Percentiles rank a stretch among this genome's conserved stretches.
phyloP scores from a whole-genome alignment of 345 rosid genomes.

The Citrus reticulata region DNA sequence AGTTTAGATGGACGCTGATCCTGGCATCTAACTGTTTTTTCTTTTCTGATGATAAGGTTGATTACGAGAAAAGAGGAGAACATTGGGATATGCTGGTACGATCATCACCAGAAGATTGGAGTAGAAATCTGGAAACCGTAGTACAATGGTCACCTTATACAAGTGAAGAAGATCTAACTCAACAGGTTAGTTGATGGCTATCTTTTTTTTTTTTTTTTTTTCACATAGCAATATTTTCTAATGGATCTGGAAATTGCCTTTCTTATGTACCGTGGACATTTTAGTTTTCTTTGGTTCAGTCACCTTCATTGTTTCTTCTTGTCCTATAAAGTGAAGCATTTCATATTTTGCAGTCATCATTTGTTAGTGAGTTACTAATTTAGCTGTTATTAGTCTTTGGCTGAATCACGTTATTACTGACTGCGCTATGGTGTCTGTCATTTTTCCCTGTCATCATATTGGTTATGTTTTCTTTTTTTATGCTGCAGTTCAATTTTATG shows the following conservation, averaged over 20 bases:
- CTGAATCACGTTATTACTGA: not conserved
- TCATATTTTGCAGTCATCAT: not conserved
- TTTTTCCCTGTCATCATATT: not conserved
- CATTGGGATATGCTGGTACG: constrained; percentile 41
- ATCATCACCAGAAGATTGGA: constrained; percentile 47
- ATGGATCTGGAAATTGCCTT: not conserved
- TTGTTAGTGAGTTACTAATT: not conserved
- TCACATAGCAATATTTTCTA: not conserved
- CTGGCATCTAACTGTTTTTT: not conserved
- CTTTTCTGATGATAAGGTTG: constrained; percentile 38
- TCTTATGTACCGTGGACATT: not conserved
- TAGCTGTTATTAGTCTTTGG: not conserved
- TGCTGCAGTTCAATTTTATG: constrained; percentile 44
- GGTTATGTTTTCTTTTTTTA: not conserved
- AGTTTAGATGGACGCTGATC: not conserved
- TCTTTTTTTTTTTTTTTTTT: not conserved
- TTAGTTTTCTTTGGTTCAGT: not conserved
- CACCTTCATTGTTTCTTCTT: not conserved
- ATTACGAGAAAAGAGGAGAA: constrained; percentile 44
- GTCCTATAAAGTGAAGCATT: not conserved
- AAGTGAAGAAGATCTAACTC: constrained; percentile 37
- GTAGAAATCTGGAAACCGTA: constrained; percentile 46
- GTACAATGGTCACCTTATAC: constrained; percentile 68
- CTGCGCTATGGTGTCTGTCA: not conserved
- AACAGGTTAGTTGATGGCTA: constrained; percentile 38